A percentile compares a stretch with the other conserved stretches of the same genome.
Evolutionary conservation across 2,329 filamentous ascomycete species (phyloP).

Genomic region (Penicillium sp.): DNA sequence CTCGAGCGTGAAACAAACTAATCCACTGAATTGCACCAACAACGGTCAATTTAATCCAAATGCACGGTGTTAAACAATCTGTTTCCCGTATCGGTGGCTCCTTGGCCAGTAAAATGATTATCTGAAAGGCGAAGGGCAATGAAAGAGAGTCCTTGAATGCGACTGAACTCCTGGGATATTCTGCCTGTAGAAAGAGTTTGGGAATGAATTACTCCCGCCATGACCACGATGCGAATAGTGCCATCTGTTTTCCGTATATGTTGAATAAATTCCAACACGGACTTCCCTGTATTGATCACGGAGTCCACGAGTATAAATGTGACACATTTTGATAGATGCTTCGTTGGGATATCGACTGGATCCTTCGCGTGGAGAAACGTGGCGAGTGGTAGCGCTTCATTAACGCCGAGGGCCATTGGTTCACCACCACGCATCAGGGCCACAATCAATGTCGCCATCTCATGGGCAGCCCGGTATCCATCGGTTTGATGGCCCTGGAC

Average conservation of each 20-base stretch:
- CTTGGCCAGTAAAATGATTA: constrained; percentile 56
- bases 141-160: constrained; percentile 38
- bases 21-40: too few relatives aligned
- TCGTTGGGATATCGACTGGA: constrained; percentile 41
- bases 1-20: too few relatives aligned
- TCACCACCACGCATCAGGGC: constrained; percentile 65
- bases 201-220: constrained; percentile 57
- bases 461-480: constrained; percentile 48
- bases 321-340: constrained; percentile 42
- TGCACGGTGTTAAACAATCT: too few relatives aligned
- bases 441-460: constrained; percentile 55
- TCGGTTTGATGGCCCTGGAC: too few relatives aligned
- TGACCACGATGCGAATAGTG: constrained; percentile 51
- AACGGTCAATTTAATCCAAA: too few relatives aligned
- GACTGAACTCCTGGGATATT: constrained; percentile 18
- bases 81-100: constrained; percentile 46
- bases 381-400: constrained; percentile 52
- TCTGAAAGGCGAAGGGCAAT: constrained; percentile 57
- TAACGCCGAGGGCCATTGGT: constrained; percentile 61
- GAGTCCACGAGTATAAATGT: constrained; percentile 60
- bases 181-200: constrained; percentile 26
- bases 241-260: constrained; percentile 47
- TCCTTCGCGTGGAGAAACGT: constrained; percentile 51
- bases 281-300: constrained; percentile 59
- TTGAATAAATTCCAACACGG: constrained; percentile 50